Evolutionary conservation across 148 eudicot species (phyloP), one percentile per base, ranked within the genome.

Genomic region (Cornus florida): DNA sequence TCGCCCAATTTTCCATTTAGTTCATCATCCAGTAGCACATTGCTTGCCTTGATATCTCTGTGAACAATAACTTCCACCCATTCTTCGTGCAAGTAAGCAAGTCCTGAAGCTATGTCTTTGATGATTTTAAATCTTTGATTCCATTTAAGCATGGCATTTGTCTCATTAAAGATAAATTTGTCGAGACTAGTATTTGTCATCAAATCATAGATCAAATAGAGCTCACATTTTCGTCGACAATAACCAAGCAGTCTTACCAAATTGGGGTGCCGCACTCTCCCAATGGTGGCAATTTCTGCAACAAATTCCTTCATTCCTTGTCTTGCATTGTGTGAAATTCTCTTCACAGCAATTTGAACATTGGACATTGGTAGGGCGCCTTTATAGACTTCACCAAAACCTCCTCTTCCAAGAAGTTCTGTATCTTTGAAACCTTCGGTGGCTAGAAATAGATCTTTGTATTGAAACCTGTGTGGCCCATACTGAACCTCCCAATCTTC

Each of bases 171-270:
- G 50, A 75, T 5, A 38, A 59, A 19, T 17, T 35, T 59, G 69
- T 75, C 77, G 2, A 75, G 50, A 66, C 69, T 75, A 2, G 50
- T 56, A 75, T 75, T 75, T 7, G 77, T 69, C 77, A 75, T 75
- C 48, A 62, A 75, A 43, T 75, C 78, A 66, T 76, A 65, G 38
- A 76, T 71, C 53, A 76, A 28, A 7, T 66, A 16, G n/a, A 66
- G 50, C 32, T 76, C 78, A 16, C 71, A 72, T 11, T 28, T 22
- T 11, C 71, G 59, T 9, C 57, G 78, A 43, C 71, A 76, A 31
- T 69, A 76, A 1, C 78, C 78, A 13, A 76, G 20, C 3, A 76
- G 71, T 33, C 41, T 4, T 35, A 33, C 71, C 41, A 68, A 68
- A 32, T 68, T 68, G 19, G 41, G 41, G 28, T 68, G 71, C 3